Base-by-base conservation (phyloP, 75 land plant species). In the Ceratopteris richardii region DNA sequence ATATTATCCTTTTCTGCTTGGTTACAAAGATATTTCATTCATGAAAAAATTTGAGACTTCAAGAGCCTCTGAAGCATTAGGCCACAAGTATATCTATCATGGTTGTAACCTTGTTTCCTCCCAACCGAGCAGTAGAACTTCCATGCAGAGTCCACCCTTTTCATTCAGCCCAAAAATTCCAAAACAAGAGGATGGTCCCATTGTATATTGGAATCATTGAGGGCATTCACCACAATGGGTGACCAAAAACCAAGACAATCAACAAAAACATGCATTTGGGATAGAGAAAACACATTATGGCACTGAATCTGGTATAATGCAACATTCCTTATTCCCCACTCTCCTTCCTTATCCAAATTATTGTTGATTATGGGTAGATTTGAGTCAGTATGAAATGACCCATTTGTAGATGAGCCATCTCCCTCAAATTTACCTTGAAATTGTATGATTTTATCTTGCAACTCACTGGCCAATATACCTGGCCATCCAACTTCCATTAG, bases 61-160 rank as follows among this genome's bases (percentile, higher is more conserved):
- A 52, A 14, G 27, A 52, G 29, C 14, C 22, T 18, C 14, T 24
- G 29, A 14, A 52, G 9, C 54, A 52, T 52, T 28, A 1, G 3
- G 14, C 29, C 16, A 26, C 28, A 52, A 24, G 28, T 23, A 52
- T 23, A 52, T 14, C 28, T 23, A 14, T 52, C 54, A 52, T 52
- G 54, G 14, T 9, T 1, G 54, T 19, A 52, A 26, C 54, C 54
- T 52, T 25, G 27, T 46, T 18, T n/a, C 50, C 23, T 52, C 2
- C 12, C 16, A 14, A 52, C 54, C 54, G 28, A 52, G 27, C 14
- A 3, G 28, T 23, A 52, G 54, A 52, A 52, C 54, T 22, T 52
- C 54, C 54, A 52, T 1, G 29, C 54, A 18, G 23, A 22, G 25
- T 52, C 28, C 16, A 23, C 28, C 29, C 28, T 1, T 23, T 26